These are phyloP conservation scores for Kluyveromyces sp. DNA, from an alignment of 1,139 yeast species.

Conservation along the genomic window DNA sequence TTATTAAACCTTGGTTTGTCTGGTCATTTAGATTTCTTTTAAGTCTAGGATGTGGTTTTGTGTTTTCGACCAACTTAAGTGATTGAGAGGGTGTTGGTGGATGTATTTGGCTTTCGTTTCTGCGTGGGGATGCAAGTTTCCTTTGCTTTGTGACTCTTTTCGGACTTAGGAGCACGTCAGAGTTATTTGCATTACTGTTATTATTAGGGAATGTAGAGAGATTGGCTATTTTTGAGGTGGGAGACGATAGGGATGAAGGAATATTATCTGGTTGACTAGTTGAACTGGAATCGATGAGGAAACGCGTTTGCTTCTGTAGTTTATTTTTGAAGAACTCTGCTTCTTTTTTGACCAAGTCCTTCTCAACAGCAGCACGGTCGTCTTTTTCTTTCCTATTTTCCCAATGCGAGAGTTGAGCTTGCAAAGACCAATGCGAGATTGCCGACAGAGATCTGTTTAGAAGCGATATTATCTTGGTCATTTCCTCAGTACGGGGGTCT, in stretches of 20 bases:
- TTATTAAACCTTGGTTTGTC: conserved; percentile 22
- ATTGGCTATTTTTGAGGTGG: background rate
- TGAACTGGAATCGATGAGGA: background rate
- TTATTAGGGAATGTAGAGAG: background rate
- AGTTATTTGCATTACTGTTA: conserved; percentile 1
- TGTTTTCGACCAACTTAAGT: conserved; percentile 22
- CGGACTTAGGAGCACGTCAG: conserved; percentile 3
- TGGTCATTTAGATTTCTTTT: conserved; percentile 26
- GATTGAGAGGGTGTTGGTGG: conserved; percentile 1
- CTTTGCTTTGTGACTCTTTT: conserved; percentile 4
- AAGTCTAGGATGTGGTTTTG: conserved; percentile 28
- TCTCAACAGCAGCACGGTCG: conserved; percentile 21
- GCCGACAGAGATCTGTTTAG: conserved; percentile 23
- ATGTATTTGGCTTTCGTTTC: conserved; percentile 1
- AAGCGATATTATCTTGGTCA: conserved; percentile 15
- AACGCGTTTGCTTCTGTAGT: background rate
- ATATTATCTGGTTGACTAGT: too few species aligned
- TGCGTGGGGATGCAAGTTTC: background rate
- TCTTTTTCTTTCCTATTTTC: conserved; percentile 14
- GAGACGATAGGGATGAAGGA: background rate
- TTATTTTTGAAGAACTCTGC: conserved; percentile 20
- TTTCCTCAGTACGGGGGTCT: conserved; percentile 8
- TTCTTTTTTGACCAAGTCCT: conserved; percentile 18
- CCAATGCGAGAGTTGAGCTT: conserved; percentile 24
- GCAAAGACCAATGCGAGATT: conserved; percentile 27